Conservation (phyloP, 106 monocot species). For the Amphibolis antarctica region DNA sequence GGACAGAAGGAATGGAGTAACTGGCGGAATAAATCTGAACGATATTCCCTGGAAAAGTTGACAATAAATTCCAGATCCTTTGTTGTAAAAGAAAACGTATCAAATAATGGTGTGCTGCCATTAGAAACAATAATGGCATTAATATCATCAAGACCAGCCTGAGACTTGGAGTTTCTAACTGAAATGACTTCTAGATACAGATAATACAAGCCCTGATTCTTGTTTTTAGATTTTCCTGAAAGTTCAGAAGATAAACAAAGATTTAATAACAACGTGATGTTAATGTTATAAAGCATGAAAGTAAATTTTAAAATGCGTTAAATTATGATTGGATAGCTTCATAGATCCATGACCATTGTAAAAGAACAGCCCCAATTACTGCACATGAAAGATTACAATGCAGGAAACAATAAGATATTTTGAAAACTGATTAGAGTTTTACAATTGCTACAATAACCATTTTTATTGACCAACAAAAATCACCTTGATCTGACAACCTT, state of each 20-base stretch:
- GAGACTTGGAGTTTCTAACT: slow-evolving; percentile 73
- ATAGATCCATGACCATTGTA: too few species aligned
- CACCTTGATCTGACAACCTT: too few species aligned
- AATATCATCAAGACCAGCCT: slow-evolving; percentile 40
- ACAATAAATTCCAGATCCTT: slow-evolving; percentile 89
- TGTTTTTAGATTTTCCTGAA: slow-evolving; percentile 83
- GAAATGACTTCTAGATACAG: slow-evolving; percentile 94
- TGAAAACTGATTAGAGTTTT: too few species aligned
- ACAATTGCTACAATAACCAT: too few species aligned
- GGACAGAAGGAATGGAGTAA: slow-evolving; percentile 91
- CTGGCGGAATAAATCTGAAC: slow-evolving; percentile 86
- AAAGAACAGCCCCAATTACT: too few species aligned
- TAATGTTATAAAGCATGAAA: too few species aligned
- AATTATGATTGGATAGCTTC: too few species aligned
- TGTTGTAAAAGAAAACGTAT: slow-evolving; percentile 61
- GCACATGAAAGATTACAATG: too few species aligned
- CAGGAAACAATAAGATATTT: too few species aligned
- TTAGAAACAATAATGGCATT: slow-evolving; percentile 23
- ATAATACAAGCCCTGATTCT: slow-evolving; percentile 87
- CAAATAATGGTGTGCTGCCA: slow-evolving; percentile 26
- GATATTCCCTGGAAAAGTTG: slow-evolving; percentile 78
- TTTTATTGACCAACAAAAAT: too few species aligned
- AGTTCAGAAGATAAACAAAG: slow-evolving; percentile 3
- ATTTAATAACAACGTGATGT: too few species aligned
- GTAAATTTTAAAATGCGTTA: too few species aligned